Evolutionary conservation across 306 rosid species (phyloP), one percentile per base, ranked within the genome.

Genomic region (Citrullus colocynthis): DNA sequence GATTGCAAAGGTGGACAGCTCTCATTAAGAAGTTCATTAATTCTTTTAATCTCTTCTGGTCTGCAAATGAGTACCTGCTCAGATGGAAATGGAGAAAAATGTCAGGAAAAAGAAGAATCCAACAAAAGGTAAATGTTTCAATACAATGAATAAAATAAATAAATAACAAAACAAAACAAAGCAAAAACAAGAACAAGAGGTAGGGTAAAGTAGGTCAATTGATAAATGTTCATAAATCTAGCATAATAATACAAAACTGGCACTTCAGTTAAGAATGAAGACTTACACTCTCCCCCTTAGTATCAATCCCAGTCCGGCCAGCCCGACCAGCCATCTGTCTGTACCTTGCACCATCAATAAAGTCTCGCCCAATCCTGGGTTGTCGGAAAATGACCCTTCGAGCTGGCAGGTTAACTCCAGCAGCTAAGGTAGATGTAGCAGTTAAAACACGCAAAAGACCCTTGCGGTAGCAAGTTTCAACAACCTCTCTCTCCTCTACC

Each of bases 251-350:
- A 9, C 63, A 2, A 62, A 75, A 37, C 34, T 62, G 49, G 57
- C 34, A 48, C 76, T 42, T 70, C 18, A 70, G 76, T 18, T 34
- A 78, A 70, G 36, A 70, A 6, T 5, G 34, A 57, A 73, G 36
- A 51, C 97, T 28, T 90, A 94, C 98, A 85, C 98, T 94, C 85
- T 95, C 97, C 77, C 98, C 98, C 73, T 89, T 92, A 36, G 98
- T 88, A 86, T 95, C 98, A 77, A 95, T 95, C 81, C 98, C 98
- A 79, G 98, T 92, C 80, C 97, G 91, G 81, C 98, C 98, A 86
- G 98, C 98, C 76, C 98, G 91, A 60, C 98, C 98, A 86, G 97
- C 92, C 98, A 95, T 95, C 86, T 95, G 97, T 69, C 80, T 90
- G 87, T 95, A 95, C 88, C 93, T 89, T 10, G 96, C 91, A 78